These are phyloP conservation scores for Solanum raphanifolium DNA, from an alignment of 257 asterid genomes.

Conservation along the genomic window DNA sequence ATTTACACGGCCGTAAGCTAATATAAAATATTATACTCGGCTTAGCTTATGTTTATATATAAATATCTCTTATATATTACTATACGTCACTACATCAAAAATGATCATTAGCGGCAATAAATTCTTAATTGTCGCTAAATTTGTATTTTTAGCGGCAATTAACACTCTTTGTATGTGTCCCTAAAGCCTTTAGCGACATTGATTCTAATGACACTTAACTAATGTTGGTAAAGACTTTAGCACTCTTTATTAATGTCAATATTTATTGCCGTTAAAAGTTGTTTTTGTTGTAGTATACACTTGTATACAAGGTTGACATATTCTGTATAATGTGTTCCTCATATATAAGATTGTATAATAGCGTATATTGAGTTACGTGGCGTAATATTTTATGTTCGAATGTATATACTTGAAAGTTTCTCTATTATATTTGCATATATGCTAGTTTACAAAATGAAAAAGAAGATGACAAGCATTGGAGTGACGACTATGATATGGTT, in stretches of 20 bases:
- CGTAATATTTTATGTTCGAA: not conserved
- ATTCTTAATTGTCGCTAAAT: too few relatives aligned
- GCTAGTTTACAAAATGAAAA: not conserved
- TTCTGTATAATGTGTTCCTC: not conserved
- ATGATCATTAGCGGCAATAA: too few relatives aligned
- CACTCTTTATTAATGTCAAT: too few relatives aligned
- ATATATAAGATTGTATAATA: not conserved
- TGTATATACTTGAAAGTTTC: not conserved
- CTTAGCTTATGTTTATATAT: not conserved
- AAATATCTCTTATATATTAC: not conserved
- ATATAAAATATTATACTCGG: not conserved
- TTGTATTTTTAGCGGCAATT: too few relatives aligned
- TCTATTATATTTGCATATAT: not conserved
- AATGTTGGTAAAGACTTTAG: too few relatives aligned
- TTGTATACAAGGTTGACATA: not conserved
- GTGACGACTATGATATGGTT: not conserved
- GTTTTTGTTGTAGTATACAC: not conserved
- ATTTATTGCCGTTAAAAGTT: too few relatives aligned
- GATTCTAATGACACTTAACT: too few relatives aligned
- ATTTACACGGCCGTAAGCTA: not conserved
- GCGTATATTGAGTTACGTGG: not conserved
- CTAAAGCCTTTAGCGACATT: too few relatives aligned
- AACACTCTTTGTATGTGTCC: too few relatives aligned
- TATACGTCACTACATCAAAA: too few relatives aligned
- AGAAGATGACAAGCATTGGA: not conserved